These are phyloP conservation scores for Cladorrhinum samala DNA, from an alignment of 495 filamentous ascomycete species.

Conservation along the genomic window DNA sequence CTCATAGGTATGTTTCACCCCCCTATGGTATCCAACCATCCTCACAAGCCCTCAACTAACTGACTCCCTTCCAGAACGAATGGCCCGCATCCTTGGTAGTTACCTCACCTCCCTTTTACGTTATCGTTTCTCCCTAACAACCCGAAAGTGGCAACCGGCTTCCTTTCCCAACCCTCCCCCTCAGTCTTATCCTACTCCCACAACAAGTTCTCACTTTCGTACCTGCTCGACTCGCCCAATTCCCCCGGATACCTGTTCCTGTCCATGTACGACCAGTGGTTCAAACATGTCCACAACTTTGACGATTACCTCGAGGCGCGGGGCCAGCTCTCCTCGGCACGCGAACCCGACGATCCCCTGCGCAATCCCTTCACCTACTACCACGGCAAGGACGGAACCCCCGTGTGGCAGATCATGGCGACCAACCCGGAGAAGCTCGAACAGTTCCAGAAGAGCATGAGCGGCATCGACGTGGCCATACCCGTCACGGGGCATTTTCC, in stretches of 20 bases:
- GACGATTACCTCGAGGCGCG: slow-evolving; percentile 18
- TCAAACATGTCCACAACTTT: slow-evolving; percentile 16
- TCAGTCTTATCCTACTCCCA: slow-evolving; percentile 9
- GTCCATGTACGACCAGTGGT: slow-evolving; percentile 18
- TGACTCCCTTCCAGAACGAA: slow-evolving; percentile 15
- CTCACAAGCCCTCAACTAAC: too few relatives aligned
- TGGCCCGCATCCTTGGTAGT: slow-evolving; percentile 17
- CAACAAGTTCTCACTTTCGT: slow-evolving; percentile 18
- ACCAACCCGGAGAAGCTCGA: slow-evolving; percentile 14
- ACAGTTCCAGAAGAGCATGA: slow-evolving; percentile 16
- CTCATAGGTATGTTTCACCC: slow-evolving; percentile 12
- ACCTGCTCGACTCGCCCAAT: slow-evolving; percentile 6
- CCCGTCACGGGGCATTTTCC: slow-evolving; percentile 19
- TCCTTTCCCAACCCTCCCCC: slow-evolving; percentile 18
- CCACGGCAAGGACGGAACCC: slow-evolving; percentile 14
- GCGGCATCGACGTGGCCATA: slow-evolving; percentile 19
- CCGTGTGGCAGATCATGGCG: slow-evolving; percentile 17
- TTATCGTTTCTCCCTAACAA: too few relatives aligned
- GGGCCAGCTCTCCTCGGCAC: slow-evolving; percentile 8
- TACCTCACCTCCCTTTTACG: too few relatives aligned
- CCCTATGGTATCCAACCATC: not conserved
- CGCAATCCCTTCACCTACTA: slow-evolving; percentile 13
- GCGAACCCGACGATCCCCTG: slow-evolving; percentile 14
- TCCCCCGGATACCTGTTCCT: slow-evolving; percentile 18
- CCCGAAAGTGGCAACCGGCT: slow-evolving; percentile 18